A percentile compares a stretch with the other conserved stretches of the same genome.
phyloP scores from a whole-genome alignment of 352 stramenopile species.

The Globisporangium polare region DNA sequence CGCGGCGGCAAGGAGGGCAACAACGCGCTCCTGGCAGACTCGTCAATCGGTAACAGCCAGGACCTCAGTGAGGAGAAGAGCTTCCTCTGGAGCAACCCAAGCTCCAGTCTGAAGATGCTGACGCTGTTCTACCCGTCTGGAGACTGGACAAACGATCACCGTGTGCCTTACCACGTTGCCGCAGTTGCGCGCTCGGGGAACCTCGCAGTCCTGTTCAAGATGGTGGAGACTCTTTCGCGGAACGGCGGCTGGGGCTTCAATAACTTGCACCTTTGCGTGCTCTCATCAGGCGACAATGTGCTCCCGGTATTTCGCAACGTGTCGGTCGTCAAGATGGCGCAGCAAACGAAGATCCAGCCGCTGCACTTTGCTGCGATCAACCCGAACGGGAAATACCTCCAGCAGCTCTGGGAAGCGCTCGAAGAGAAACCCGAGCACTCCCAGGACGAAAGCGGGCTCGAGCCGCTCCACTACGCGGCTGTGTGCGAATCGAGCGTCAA shows the following conservation, averaged over 20 bases:
- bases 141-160: slow-evolving; percentile 31
- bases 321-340: slow-evolving; percentile 61
- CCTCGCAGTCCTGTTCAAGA: slow-evolving; percentile 27
- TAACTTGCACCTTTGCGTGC: slow-evolving; percentile 50
- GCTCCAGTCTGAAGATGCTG: slow-evolving; percentile 53
- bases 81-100: slow-evolving; percentile 39
- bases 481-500: slow-evolving; percentile 1
- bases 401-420: slow-evolving; percentile 49
- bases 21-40: slow-evolving; percentile 61
- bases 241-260: slow-evolving; percentile 61
- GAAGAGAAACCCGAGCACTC: slow-evolving; percentile 38
- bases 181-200: slow-evolving; percentile 28
- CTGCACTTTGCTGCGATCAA: slow-evolving; percentile 75
- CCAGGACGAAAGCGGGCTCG: slow-evolving; percentile 54
- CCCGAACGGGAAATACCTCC: slow-evolving; percentile 56
- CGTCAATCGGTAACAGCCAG: not conserved
- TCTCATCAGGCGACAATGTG: slow-evolving; percentile 29
- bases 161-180: slow-evolving; percentile 17
- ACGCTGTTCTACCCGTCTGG: slow-evolving; percentile 60
- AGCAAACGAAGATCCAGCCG: slow-evolving; percentile 51
- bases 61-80: slow-evolving; percentile 15
- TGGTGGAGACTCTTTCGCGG: slow-evolving; percentile 33
- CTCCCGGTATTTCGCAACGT: slow-evolving; percentile 49
- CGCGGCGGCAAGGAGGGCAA: slow-evolving; percentile 73
- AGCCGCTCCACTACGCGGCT: slow-evolving; percentile 29